phyloP scores from a whole-genome alignment of 176 grass and related monocot species.

The Carex kokanica region DNA sequence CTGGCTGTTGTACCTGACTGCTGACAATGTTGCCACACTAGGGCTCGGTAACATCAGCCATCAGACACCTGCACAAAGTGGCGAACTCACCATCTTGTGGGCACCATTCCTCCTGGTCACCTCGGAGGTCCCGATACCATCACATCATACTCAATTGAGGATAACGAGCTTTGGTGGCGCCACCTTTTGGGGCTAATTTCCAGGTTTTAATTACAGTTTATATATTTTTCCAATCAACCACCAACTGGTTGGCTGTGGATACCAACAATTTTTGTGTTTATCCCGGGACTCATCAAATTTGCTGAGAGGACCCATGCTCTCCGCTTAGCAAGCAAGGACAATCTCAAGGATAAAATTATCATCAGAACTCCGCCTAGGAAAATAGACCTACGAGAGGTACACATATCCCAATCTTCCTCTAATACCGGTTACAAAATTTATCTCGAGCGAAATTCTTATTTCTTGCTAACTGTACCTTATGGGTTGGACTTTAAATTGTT shows the following conservation, averaged over 20 bases:
- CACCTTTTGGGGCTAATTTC: conserved; percentile 39
- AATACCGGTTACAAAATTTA: too few relatives aligned
- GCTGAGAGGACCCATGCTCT: conserved; percentile 47
- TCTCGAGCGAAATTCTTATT: too few relatives aligned
- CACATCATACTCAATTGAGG: conserved; percentile 32
- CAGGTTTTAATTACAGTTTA: conserved; percentile 38
- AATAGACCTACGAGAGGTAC: too few relatives aligned
- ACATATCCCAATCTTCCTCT: too few relatives aligned
- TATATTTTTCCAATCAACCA: conserved; percentile 34
- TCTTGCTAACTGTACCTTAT: too few relatives aligned
- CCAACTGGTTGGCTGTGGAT: conserved; percentile 12
- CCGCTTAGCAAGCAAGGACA: conserved; percentile 40
- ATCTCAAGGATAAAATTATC: conserved; percentile 39
- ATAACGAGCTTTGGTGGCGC: conserved; percentile 23
- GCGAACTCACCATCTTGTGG: too few relatives aligned
- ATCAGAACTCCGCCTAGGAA: conserved; percentile 51
- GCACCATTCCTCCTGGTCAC: conserved; percentile 66
- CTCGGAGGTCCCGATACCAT: conserved; percentile 63
- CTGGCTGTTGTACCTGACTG: too few relatives aligned
- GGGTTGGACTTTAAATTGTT: too few relatives aligned
- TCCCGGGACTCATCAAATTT: conserved; percentile 41
- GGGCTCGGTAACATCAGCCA: too few relatives aligned
- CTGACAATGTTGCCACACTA: too few relatives aligned
- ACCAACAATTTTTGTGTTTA: conserved; percentile 37
- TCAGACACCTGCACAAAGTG: too few relatives aligned